Evolutionary conservation across 352 stramenopile genomes (phyloP).

Genomic region (Pythium plurisporium): DNA sequence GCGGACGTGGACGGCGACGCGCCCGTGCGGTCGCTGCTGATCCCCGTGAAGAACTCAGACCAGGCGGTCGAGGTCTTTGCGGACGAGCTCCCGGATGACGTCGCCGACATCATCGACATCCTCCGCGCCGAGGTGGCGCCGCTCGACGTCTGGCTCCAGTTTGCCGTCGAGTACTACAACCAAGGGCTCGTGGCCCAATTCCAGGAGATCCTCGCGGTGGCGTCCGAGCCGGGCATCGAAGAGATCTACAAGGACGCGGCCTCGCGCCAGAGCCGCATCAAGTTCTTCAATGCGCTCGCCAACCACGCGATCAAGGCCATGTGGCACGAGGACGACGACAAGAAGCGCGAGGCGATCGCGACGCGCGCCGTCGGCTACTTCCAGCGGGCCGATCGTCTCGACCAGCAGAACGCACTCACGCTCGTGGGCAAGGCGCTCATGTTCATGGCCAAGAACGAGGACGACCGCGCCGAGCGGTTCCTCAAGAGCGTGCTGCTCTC

Average conservation of each 20-base stretch:
- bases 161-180: conserved; percentile 90
- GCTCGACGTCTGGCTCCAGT: conserved; percentile 89
- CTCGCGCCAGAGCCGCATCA: conserved; percentile 82
- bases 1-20: conserved; percentile 15
- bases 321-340: conserved; percentile 89
- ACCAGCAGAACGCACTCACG: conserved; percentile 88
- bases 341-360: conserved; percentile 75
- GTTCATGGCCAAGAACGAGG: conserved; percentile 91
- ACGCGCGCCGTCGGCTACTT: conserved; percentile 83
- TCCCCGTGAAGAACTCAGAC: conserved; percentile 89
- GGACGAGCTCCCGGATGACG: conserved; percentile 86
- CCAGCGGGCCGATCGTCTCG: conserved; percentile 81
- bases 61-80: conserved; percentile 88
- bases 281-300: conserved; percentile 86
- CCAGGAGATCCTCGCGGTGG: conserved; percentile 81
- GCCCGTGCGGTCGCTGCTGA: conserved; percentile 70
- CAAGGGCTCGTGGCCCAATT: conserved; percentile 77
- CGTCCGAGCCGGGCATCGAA: conserved; percentile 79
- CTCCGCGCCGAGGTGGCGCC: conserved; percentile 87
- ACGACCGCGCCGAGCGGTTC: conserved; percentile 88
- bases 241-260: conserved; percentile 87
- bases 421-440: conserved; percentile 90
- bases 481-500: conserved; percentile 90
- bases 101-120: conserved; percentile 91
- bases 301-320: conserved; percentile 85